A percentile compares a stretch with the other conserved stretches of the same genome.
Conservation (phyloP, 495 filamentous ascomycete species). For the Oleoguttula mirabilis region DNA sequence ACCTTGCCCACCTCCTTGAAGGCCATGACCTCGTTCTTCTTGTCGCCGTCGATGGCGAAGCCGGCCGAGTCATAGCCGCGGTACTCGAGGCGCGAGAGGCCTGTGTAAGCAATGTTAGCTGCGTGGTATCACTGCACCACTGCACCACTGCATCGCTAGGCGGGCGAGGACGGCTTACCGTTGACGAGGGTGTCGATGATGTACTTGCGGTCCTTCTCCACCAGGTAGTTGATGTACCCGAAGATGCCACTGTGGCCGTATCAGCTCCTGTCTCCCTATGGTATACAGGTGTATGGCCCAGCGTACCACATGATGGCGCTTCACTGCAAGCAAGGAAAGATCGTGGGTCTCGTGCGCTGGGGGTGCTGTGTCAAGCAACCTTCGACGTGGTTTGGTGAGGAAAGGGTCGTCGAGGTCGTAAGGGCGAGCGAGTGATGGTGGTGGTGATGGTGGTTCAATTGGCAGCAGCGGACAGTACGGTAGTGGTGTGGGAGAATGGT, state of each 20-base stretch:
- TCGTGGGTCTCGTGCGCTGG: not conserved
- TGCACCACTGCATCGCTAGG: no score
- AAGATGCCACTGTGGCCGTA: slow-evolving; percentile 72
- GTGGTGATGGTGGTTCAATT: no score
- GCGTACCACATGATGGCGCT: slow-evolving; percentile 7
- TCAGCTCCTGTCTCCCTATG: slow-evolving; percentile 1
- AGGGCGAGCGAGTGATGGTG: no score
- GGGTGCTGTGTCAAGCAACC: no score
- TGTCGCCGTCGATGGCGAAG: slow-evolving; percentile 91
- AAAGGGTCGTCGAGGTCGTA: no score
- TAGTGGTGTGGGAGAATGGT: no score
- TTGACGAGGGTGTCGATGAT: slow-evolving; percentile 94
- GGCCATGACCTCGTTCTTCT: slow-evolving; percentile 92
- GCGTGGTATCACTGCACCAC: no score
- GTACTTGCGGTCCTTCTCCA: slow-evolving; percentile 92
- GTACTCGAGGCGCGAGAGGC: slow-evolving; percentile 81
- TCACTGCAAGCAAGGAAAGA: not conserved
- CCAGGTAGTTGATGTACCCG: slow-evolving; percentile 86
- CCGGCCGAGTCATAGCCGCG: slow-evolving; percentile 96
- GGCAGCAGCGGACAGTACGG: no score
- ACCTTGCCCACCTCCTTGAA: slow-evolving; percentile 99
- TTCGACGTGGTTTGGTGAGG: no score
- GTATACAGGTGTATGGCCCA: not conserved
- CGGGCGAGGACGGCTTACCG: slow-evolving; percentile 50
- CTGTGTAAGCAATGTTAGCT: no score